phyloP scores from a whole-genome alignment of 768 basidiomycete species.

The Pleurotus sapidus region DNA sequence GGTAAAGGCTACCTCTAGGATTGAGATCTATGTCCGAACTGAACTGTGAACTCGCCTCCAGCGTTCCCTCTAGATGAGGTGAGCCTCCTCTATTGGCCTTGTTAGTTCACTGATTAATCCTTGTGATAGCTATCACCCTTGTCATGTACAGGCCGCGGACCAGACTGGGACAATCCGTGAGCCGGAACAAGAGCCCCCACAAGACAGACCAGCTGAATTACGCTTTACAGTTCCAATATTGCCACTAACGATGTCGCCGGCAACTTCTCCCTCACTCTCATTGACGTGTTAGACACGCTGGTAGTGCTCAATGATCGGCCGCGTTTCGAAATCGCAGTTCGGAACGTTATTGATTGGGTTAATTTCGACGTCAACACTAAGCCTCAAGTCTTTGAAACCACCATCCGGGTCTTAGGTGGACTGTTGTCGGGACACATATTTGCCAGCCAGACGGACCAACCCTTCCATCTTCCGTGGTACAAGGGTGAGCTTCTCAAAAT shows the following conservation, averaged over 20 bases:
- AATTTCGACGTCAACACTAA: constrained; percentile 92
- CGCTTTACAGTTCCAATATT: constrained; percentile 53
- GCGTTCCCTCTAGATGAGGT: constrained; percentile 91
- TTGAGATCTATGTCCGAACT: constrained; percentile 8
- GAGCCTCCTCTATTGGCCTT: constrained; percentile 1
- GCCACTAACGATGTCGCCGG: constrained; percentile 92
- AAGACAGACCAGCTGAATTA: background rate
- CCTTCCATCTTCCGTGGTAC: constrained; percentile 85
- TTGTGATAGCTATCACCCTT: constrained; percentile 73
- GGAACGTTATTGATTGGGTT: constrained; percentile 76
- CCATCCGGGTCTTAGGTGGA: constrained; percentile 91
- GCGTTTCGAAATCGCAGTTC: constrained; percentile 84
- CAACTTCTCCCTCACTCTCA: constrained; percentile 84
- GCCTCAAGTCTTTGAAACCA: constrained; percentile 98
- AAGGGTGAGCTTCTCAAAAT: constrained; percentile 71
- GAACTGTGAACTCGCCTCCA: constrained; percentile 23
- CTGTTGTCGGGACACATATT: constrained; percentile 83
- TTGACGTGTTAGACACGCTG: constrained; percentile 84
- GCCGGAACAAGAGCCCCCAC: constrained; percentile 18
- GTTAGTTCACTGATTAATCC: constrained; percentile 3
- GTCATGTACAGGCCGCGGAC: constrained; percentile 84
- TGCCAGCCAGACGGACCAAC: constrained; percentile 61
- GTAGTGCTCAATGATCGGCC: constrained; percentile 79
- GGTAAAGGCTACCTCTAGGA: constrained; percentile 41
- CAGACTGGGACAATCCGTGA: constrained; percentile 81